Evolutionary conservation across 2,329 filamentous ascomycete genomes (phyloP), one percentile per base, ranked within the genome.

Genomic region (Alternaria panax): DNA sequence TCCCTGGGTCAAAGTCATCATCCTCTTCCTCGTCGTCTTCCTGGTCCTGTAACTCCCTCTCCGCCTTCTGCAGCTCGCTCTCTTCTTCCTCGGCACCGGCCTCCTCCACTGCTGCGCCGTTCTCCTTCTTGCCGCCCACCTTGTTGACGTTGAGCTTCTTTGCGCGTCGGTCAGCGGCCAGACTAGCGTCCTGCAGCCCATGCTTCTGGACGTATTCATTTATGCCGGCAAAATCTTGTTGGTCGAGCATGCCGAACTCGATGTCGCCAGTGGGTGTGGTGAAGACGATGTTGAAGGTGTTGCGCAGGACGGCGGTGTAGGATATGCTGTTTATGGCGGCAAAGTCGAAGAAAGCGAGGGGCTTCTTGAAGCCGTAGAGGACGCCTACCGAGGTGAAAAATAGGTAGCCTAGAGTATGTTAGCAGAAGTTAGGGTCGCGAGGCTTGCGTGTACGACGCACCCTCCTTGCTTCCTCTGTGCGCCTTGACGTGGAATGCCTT

Each of bases 211-310:
- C 81, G 63, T 89, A 90, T 5, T 80, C 79, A 63, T 89, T 87
- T 47, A 90, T 89, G 16, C 86, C 86, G 0, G 81, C 79, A 65
- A 85, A 89, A 68, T 89, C 85, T 8, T 83, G 84, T 68, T 89
- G 87, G 63, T 90, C 87, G 41, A 90, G 79, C 87, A 89, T 89
- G 41, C 83, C 84, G 65, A 89, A 88, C 65, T 90, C 87, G 18
- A 87, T 80, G 63, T 89, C 87, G 67, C 86, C 81, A 2, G 77
- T 75, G 28, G 81, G 81, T 4, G 80, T 80, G 41, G 80, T 79
- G 56, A 89, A 82, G 66, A 87, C 86, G 32, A 90, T 82, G 67
- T 89, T 89, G 79, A 90, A 90, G 0, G 87, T 89, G 32, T 87
- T 84, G 66, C 88, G 86, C 7, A 90, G 79, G 18, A 89, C 85